Base-by-base conservation (phyloP, 768 basidiomycete genomes). In the Lentinula guzmanii region DNA sequence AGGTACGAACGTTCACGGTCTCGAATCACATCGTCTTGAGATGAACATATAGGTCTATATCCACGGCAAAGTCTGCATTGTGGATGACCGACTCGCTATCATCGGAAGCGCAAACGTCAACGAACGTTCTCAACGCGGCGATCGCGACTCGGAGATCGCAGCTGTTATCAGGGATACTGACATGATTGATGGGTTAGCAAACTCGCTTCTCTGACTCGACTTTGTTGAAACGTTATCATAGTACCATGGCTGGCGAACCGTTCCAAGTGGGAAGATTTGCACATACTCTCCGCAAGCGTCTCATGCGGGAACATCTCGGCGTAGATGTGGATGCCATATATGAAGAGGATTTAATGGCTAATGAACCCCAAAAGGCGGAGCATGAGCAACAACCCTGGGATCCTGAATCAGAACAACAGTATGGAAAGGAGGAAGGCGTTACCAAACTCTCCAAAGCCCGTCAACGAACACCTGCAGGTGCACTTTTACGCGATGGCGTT, bases 71-170 rank as follows among this genome's bases (percentile, higher is more conserved):
- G 83, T 87, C 18, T 89, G 88, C 66, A 87, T 98, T 59, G 95
- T 98, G 4, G 97, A 99, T 70, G 96, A 99, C 71, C 86, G 97
- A 57, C 77, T 95, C 61, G 94, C 85, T 35, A 94, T 97, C 69
- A 97, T 97, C 65, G 94, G 94, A 15, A 95, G 93, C 59, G 96
- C 96, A 16, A 98, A 97, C 71, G 94, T 99, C 77, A 98, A 99
- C 70, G 97, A 99, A 71, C 86, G 97, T 41, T 96, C 93, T 13
- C 92, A 93, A 69, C 82, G 93, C 33, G 97, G 97, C 24, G 96
- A 99, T 71, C 87, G 97, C 33, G 97, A 99, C 72, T 98, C 96
- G 2, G 97, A 99, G 71, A 72, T 98, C 37, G 93, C 94, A 3
- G 87, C 91, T 41, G 86, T 99, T 50, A 91, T 98, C 56, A 81